Conservation (phyloP, 2,329 filamentous ascomycete genomes). For the Endocalyx cinctus region DNA sequence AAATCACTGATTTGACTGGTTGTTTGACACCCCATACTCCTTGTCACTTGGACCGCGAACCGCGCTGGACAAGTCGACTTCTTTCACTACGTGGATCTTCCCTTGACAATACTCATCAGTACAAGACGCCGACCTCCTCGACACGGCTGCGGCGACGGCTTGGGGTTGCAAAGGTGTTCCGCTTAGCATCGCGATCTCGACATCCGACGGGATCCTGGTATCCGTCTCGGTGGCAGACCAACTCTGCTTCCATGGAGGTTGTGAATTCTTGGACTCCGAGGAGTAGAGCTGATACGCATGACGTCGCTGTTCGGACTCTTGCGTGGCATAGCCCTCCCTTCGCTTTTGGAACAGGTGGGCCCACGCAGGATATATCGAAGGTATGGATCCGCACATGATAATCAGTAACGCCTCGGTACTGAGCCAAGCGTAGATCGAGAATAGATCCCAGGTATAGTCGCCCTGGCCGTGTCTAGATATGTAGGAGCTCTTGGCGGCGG, state of each 20-base stretch:
- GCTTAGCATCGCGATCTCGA: constrained; percentile 7
- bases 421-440: constrained; percentile 1
- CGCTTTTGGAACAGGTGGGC: not conserved
- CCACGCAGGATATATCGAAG: constrained; percentile 7
- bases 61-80: constrained; percentile 5
- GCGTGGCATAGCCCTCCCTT: constrained; percentile 1
- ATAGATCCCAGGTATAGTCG: constrained; percentile 4
- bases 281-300: constrained; percentile 3
- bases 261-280: not conserved
- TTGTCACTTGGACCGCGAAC: constrained; percentile 2
- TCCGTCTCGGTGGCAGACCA: constrained; percentile 1
- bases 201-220: constrained; percentile 3
- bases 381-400: constrained; percentile 9
- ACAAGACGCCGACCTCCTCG: constrained; percentile 3
- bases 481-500: constrained; percentile 5
- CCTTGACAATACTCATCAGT: constrained; percentile 6
- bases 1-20: too few relatives aligned
- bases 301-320: constrained; percentile 2
- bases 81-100: constrained; percentile 9
- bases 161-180: constrained; percentile 6
- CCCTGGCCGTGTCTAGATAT: not conserved
- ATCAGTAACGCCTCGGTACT: constrained; percentile 7
- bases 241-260: constrained; percentile 2
- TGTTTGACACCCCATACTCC: too few relatives aligned
- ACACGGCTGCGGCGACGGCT: constrained; percentile 6